A percentile compares a stretch with the other conserved stretches of the same genome.
Conservation (phyloP, 257 asterid genomes). For the Capsicum pubescens region DNA sequence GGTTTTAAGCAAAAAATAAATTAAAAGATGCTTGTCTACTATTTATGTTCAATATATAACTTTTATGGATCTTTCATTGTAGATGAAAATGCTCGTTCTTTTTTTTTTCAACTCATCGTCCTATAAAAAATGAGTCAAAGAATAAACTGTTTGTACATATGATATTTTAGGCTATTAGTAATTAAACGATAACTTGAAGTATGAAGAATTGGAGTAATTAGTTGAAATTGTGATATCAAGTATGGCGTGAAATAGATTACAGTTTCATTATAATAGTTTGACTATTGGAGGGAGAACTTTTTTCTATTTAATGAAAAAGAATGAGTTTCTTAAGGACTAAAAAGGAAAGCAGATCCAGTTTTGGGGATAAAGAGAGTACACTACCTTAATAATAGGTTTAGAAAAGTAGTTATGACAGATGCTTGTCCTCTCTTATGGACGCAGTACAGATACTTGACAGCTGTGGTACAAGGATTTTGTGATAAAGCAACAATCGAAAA, state of each 20-base stretch:
- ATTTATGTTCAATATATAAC: conserved; percentile 11
- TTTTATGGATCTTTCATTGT: background rate
- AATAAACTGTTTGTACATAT: conserved; percentile 9
- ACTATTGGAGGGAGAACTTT: background rate
- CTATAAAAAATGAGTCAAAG: background rate
- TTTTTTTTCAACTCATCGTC: conserved; percentile 9
- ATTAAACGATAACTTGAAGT: conserved; percentile 12
- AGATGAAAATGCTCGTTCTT: background rate
- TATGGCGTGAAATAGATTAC: conserved; percentile 8
- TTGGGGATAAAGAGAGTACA: conserved; percentile 24
- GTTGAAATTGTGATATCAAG: conserved; percentile 25
- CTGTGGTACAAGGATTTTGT: conserved; percentile 1
- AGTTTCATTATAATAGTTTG: background rate
- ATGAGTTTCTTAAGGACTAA: background rate
- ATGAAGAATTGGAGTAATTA: background rate
- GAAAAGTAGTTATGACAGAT: conserved; percentile 5
- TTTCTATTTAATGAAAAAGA: background rate
- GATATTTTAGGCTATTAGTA: conserved; percentile 7
- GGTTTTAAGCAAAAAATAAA: background rate
- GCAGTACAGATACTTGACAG: conserved; percentile 18
- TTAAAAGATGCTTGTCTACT: conserved; percentile 20
- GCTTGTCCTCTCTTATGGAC: background rate
- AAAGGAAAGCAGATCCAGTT: conserved; percentile 1
- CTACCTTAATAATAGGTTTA: background rate
- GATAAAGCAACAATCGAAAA: background rate